Evolutionary conservation across 2,329 filamentous ascomycete genomes (phyloP), one percentile per base, ranked within the genome.

Genomic region (Trichophyton equinum): DNA sequence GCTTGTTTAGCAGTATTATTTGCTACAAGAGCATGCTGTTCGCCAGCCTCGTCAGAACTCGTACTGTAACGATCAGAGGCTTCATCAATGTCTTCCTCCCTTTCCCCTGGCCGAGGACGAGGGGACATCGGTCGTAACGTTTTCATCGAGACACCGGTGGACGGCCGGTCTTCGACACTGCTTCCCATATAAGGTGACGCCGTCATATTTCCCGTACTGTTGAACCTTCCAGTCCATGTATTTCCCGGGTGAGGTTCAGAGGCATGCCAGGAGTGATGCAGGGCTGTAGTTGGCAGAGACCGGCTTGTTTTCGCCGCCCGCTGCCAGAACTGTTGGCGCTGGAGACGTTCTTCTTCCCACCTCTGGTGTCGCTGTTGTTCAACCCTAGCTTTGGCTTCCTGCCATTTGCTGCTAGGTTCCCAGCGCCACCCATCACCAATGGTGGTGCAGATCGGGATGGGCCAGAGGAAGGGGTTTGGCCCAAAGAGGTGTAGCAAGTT

Each of bases 381-480:
- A 57, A 91, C 78, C 20, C 77, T 77, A 4, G 90, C 85, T 49
- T 85, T 79, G 3, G 86, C 87, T 40, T 85, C 84, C 2, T 88
- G 64, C 88, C 94, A 99, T 65, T 83, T 84, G 0, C 83, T 80
- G 69, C 85, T 95, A 0, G 91, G 82, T 68, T 96, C 91, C 94
- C 94, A 99, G 51, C 80, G 81, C 92, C 92, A 99, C 22, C 94
- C 94, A 72, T 99, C 89, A 38, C 92, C 92, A 0, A 84, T 88
- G 1, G 91, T 95, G 69, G 88, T 97, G 72, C 82, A 84, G 53
- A 97, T 77, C 0, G 94, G 94, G 1, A 97, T 63, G 30, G 80
- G 76, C 92, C 94, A 97, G 7, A 94, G 77, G 27, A 82, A 74
- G 1, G 85, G 85, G 0, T 78, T 82, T 0, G 83, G 82, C 0